Evolutionary conservation across 2,329 filamentous ascomycete species (phyloP).

Genomic region (Phialocephala sp.): DNA sequence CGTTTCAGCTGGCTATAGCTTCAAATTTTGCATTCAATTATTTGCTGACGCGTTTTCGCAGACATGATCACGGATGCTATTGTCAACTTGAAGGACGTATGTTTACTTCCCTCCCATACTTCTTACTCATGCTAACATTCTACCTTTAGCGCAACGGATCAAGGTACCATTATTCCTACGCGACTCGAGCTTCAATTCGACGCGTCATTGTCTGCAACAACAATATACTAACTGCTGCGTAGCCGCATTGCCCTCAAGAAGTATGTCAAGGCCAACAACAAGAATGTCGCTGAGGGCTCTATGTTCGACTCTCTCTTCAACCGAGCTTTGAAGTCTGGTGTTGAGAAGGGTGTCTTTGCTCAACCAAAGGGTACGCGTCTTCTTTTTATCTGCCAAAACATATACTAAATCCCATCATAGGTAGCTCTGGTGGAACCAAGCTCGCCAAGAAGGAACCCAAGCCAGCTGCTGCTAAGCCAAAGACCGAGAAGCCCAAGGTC

Average conservation of each 20-base stretch:
- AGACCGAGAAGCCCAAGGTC: slow-evolving; percentile 43
- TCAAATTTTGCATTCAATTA: slow-evolving; percentile 22
- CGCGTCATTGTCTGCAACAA: slow-evolving; percentile 34
- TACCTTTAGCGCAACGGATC: slow-evolving; percentile 41
- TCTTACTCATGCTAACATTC: slow-evolving; percentile 26
- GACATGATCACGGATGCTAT: slow-evolving; percentile 45
- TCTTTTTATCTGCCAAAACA: slow-evolving; percentile 16
- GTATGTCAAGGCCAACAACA: slow-evolving; percentile 76
- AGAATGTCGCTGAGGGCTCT: slow-evolving; percentile 59
- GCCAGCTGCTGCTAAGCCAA: slow-evolving; percentile 48
- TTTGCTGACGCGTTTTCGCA: slow-evolving; percentile 36
- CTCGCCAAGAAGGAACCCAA: slow-evolving; percentile 66
- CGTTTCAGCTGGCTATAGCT: slow-evolving; percentile 55
- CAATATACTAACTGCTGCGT: slow-evolving; percentile 29
- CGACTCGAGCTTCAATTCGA: slow-evolving; percentile 24
- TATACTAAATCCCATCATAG: slow-evolving; percentile 48
- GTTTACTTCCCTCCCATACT: slow-evolving; percentile 22
- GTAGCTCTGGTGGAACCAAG: slow-evolving; percentile 74
- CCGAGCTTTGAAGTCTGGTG: slow-evolving; percentile 69
- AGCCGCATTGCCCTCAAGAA: slow-evolving; percentile 75
- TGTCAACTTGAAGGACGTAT: slow-evolving; percentile 43
- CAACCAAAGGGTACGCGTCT: slow-evolving; percentile 71
- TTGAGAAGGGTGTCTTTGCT: slow-evolving; percentile 70
- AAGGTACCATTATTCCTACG: slow-evolving; percentile 35
- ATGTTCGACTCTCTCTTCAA: slow-evolving; percentile 74